Base-by-base conservation (phyloP, 2,329 filamentous ascomycete species). In the Fusarium tupiense region DNA sequence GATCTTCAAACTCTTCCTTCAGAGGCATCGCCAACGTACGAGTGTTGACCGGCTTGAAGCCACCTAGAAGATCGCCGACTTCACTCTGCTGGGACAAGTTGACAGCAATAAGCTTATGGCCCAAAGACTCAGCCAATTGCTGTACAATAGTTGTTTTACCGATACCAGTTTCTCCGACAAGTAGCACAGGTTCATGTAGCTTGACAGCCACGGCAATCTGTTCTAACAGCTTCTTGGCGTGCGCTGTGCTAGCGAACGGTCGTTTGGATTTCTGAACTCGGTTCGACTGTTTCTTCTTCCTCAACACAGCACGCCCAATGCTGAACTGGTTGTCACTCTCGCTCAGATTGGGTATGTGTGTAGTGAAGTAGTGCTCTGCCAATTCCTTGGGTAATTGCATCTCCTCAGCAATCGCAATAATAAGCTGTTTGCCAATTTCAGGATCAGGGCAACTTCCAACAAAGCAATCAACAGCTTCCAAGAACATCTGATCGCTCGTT, bases 11-110 rank as follows among this genome's bases (percentile, higher is more conserved):
- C 72, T 97, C 94, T 76, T 98, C 96, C 77, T 97, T 94, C 79
- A 99, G 85, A 0, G 96, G 96, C 43, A 98, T 90, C 2, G 96
- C 93, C 64, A 98, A 87, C 69, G 91, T 97, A 74, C 96, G 91
- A 47, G 96, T 90, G 80, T 96, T 98, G 67, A 99, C 93, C 1
- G 96, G 96, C 81, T 99, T 99, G 85, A 97, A 98, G 0, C 96
- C 96, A 77, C 96, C 97, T 2, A 99, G 87, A 19, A 99, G 85
- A 84, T 99, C 96, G n/a, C 95, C 94, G 46, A 93, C 95, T 83
- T 99, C 97, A 79, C 95, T 98, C 81, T 99, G 97, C 81, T 99
- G 97, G 1, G 96, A 99, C 80, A 99, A 83, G 80, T 99, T 99
- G 80, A 99, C 95, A 6, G 95, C 94, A 1, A 95, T 93, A 19